These are phyloP conservation scores for Euphorbia schlechtendalii DNA, from an alignment of 441 rosid species.

Conservation along the genomic window DNA sequence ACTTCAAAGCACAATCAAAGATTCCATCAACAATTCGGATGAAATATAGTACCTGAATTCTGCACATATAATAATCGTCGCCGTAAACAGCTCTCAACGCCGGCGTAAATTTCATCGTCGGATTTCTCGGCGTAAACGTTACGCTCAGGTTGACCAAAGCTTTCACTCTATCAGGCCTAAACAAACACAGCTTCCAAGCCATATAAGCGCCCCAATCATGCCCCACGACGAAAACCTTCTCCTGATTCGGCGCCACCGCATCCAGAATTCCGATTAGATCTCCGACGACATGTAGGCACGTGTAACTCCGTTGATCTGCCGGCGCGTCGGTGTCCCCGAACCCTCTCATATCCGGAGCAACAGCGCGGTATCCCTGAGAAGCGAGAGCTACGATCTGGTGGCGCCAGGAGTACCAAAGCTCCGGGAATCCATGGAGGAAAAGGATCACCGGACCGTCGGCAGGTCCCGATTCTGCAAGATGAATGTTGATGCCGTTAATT, in stretches of 20 bases:
- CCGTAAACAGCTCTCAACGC: slow-evolving; percentile 36
- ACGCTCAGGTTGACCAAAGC: slow-evolving; percentile 61
- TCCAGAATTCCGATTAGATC: slow-evolving; percentile 54
- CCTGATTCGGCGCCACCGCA: slow-evolving; percentile 35
- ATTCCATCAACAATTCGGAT: too few species aligned
- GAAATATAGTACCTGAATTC: slow-evolving; percentile 47
- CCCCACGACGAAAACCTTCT: slow-evolving; percentile 61
- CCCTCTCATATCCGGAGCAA: slow-evolving; percentile 80
- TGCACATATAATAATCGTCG: slow-evolving; percentile 61
- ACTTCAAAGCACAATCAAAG: background rate
- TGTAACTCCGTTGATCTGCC: slow-evolving; percentile 30
- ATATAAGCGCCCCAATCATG: slow-evolving; percentile 73
- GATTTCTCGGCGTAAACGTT: slow-evolving; percentile 42
- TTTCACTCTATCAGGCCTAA: slow-evolving; percentile 59
- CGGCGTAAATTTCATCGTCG: slow-evolving; percentile 32
- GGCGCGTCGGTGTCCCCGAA: slow-evolving; percentile 76
- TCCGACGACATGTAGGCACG: slow-evolving; percentile 45
- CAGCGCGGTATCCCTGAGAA: slow-evolving; percentile 56
- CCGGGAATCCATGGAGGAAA: slow-evolving; percentile 72
- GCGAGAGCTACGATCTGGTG: slow-evolving; percentile 62
- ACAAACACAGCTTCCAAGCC: slow-evolving; percentile 58
- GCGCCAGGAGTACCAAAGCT: slow-evolving; percentile 81
- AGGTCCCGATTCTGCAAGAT: slow-evolving; percentile 54
- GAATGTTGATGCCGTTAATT: slow-evolving; percentile 67
- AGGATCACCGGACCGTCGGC: slow-evolving; percentile 43